Percentiles rank a stretch among this genome's conserved stretches.
Evolutionary conservation across 176 grass and related monocot species (phyloP).

Genomic region (Lolium multiflorum): DNA sequence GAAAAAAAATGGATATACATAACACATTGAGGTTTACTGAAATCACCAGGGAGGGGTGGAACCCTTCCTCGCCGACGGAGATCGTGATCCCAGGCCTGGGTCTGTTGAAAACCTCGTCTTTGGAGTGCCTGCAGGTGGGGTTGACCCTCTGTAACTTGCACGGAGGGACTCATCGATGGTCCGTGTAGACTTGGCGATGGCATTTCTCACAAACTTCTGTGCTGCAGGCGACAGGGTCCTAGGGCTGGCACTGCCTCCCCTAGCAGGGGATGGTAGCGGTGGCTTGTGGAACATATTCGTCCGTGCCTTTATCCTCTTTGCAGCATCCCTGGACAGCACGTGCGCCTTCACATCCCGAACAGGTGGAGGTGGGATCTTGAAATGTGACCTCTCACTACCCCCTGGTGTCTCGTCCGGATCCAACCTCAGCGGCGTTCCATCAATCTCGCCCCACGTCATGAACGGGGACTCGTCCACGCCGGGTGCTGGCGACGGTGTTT

Average conservation of each 20-base stretch:
- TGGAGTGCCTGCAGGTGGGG: conserved; percentile 60
- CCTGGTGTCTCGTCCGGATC: conserved; percentile 64
- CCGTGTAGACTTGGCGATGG: conserved; percentile 71
- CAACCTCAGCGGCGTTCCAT: conserved; percentile 83
- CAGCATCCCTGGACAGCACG: conserved; percentile 82
- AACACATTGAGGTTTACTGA: conserved; percentile 30
- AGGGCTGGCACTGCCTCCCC: conserved; percentile 87
- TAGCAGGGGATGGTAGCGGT: conserved; percentile 69
- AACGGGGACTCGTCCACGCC: conserved; percentile 92
- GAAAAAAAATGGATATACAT: conserved; percentile 11
- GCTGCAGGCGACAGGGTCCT: conserved; percentile 82
- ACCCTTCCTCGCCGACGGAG: conserved; percentile 69
- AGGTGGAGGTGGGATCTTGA: conserved; percentile 79
- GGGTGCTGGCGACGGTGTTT: conserved; percentile 81
- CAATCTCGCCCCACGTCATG: conserved; percentile 99
- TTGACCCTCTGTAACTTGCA: conserved; percentile 89
- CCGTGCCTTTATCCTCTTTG: conserved; percentile 82
- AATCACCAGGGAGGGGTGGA: conserved; percentile 83
- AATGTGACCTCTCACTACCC: conserved; percentile 59
- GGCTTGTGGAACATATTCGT: conserved; percentile 77
- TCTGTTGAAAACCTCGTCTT: conserved; percentile 94
- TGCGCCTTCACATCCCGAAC: conserved; percentile 85
- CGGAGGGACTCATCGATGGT: conserved; percentile 87
- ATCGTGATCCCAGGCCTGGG: conserved; percentile 61
- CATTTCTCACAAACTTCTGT: conserved; percentile 92